A percentile compares a stretch with the other conserved stretches of the same genome.
phyloP scores from a whole-genome alignment of 75 land plant genomes.

The Larix kaempferi region DNA sequence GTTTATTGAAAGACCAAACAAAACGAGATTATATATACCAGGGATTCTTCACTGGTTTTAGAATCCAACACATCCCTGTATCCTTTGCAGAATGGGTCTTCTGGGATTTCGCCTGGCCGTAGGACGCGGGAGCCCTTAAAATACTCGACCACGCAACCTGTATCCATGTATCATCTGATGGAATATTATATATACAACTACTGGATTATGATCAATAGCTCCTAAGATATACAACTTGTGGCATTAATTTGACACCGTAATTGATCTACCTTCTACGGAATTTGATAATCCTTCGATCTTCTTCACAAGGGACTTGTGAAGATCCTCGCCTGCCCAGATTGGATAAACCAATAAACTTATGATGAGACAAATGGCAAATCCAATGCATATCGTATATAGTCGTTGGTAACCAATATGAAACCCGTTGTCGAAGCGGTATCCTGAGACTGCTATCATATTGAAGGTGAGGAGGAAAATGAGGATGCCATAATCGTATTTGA shows the following conservation, averaged over 20 bases:
- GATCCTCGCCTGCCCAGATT: conserved; percentile 66
- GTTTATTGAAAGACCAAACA: neutral
- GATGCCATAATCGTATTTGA: conserved; percentile 46
- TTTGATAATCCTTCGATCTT: conserved; percentile 33
- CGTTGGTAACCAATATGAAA: conserved; percentile 27
- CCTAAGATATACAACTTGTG: too few species aligned
- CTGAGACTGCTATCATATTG: conserved; percentile 44
- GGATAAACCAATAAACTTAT: conserved; percentile 45
- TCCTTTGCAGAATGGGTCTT: conserved; percentile 5
- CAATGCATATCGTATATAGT: conserved; percentile 32
- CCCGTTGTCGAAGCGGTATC: conserved; percentile 22
- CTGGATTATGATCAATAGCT: too few species aligned
- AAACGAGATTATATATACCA: conserved; percentile 24
- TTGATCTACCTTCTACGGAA: conserved; percentile 27
- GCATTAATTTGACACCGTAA: too few species aligned
- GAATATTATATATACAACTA: too few species aligned
- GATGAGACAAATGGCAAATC: conserved; percentile 35
- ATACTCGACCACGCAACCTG: conserved; percentile 32
- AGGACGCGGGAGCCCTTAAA: conserved; percentile 1
- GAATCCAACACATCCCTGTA: conserved; percentile 47
- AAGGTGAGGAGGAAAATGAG: conserved; percentile 63
- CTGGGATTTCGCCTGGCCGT: neutral
- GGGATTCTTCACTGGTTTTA: conserved; percentile 40
- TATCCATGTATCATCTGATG: neutral
- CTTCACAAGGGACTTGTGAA: conserved; percentile 28